Evolutionary conservation across 495 filamentous ascomycete genomes (phyloP).

Genomic region (Xylaria longipes): DNA sequence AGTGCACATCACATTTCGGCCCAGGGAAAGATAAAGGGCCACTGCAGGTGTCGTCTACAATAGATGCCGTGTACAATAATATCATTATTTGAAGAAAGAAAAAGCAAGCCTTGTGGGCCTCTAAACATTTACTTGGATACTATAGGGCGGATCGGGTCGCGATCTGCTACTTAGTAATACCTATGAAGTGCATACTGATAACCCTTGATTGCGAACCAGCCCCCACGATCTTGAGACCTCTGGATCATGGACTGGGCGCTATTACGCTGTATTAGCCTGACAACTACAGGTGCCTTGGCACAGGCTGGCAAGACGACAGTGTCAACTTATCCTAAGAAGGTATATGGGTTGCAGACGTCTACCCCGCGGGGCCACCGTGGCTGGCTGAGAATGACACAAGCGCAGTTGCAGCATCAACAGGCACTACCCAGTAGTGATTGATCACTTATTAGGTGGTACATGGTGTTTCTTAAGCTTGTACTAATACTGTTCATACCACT

Average conservation of each 20-base stretch:
- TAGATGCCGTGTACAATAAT: neutral
- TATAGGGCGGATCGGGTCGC: neutral
- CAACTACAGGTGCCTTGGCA: neutral
- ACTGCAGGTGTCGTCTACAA: neutral
- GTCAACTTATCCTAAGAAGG: neutral
- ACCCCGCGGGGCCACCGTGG: neutral
- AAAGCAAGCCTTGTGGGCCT: constrained; percentile 1
- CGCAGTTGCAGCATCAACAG: neutral
- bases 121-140: neutral
- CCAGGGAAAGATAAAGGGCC: neutral
- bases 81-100: neutral
- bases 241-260: neutral
- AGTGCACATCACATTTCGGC: neutral
- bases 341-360: neutral
- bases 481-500: too few relatives aligned
- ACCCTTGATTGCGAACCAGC: neutral
- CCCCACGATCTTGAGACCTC: neutral
- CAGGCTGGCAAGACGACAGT: neutral
- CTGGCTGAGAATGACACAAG: constrained; percentile 6
- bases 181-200: neutral
- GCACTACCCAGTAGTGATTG: neutral
- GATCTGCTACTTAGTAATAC: neutral
- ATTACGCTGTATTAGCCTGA: neutral
- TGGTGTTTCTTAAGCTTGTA: neutral
- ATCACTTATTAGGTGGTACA: neutral